Conservation (phyloP, 2,329 filamentous ascomycete genomes). For the Colletotrichum karsti region DNA sequence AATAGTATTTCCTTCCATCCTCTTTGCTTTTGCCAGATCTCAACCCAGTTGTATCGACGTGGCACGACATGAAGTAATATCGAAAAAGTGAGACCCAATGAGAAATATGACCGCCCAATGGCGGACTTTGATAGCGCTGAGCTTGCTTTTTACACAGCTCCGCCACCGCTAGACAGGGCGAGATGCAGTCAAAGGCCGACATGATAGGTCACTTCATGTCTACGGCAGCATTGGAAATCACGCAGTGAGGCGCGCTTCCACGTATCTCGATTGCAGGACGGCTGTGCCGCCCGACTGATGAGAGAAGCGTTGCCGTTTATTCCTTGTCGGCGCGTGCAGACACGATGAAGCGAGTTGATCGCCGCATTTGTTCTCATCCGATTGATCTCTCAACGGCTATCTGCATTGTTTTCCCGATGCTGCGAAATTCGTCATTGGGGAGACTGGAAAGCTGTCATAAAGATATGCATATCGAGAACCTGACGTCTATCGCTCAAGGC, state of each 20-base stretch:
- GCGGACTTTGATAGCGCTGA: no score
- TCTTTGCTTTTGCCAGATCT: neutral
- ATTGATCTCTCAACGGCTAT: neutral
- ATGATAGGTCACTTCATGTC: neutral
- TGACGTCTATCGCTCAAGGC: no score
- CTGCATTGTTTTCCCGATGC: neutral
- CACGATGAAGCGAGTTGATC: neutral
- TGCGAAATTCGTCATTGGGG: neutral
- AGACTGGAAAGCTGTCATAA: no score
- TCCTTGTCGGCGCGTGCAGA: neutral
- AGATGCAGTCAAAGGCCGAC: neutral
- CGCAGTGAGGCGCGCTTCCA: neutral
- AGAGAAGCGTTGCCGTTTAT: neutral
- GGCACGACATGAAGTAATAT: neutral
- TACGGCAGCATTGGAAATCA: neutral
- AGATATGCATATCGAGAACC: no score
- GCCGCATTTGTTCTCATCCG: neutral
- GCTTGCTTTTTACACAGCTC: constrained; percentile 7
- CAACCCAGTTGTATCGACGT: neutral
- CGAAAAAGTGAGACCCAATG: neutral
- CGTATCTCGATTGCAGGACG: neutral
- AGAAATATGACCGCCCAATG: neutral
- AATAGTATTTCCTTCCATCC: neutral
- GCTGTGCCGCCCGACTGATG: neutral
- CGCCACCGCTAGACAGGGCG: neutral